Evolutionary conservation across 352 stramenopile species (phyloP).

Genomic region (Phytophthora capsici): DNA sequence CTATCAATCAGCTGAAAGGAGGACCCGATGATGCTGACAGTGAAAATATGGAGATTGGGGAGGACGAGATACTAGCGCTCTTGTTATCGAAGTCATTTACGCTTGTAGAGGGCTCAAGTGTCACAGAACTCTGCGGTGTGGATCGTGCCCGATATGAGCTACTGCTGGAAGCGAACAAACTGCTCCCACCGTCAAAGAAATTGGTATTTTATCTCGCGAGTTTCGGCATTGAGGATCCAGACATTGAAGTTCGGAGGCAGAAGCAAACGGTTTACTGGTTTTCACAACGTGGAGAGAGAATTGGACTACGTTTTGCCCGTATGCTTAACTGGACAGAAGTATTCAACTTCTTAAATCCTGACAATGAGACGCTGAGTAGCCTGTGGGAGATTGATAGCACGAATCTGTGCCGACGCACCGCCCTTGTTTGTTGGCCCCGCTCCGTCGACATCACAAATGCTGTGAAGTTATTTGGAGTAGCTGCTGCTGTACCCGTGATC

Average conservation of each 20-base stretch:
- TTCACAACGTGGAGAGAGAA: slow-evolving; percentile 2
- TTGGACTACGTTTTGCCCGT: not conserved
- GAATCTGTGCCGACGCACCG: slow-evolving; percentile 1
- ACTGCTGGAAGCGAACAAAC: slow-evolving; percentile 3
- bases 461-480: slow-evolving; percentile 2
- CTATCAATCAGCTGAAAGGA: slow-evolving; percentile 3
- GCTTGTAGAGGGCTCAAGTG: not conserved
- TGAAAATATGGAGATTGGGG: not conserved
- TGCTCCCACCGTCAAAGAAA: not conserved
- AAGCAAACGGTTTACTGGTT: slow-evolving; percentile 2
- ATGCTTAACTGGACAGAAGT: not conserved
- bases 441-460: slow-evolving; percentile 14
- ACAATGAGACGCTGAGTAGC: slow-evolving; percentile 3
- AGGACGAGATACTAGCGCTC: slow-evolving; percentile 1
- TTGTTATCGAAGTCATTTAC: not conserved
- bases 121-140: not conserved
- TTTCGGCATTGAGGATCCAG: not conserved
- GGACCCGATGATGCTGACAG: not conserved
- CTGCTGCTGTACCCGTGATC: not conserved
- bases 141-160: not conserved
- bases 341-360: slow-evolving; percentile 15
- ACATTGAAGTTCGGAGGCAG: not conserved
- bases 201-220: slow-evolving; percentile 3
- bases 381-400: slow-evolving; percentile 1
- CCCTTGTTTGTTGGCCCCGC: slow-evolving; percentile 13